A percentile compares a stretch with the other conserved stretches of the same genome.
Conservation (phyloP, 2,329 filamentous ascomycete genomes). For the Beauveria varroae region DNA sequence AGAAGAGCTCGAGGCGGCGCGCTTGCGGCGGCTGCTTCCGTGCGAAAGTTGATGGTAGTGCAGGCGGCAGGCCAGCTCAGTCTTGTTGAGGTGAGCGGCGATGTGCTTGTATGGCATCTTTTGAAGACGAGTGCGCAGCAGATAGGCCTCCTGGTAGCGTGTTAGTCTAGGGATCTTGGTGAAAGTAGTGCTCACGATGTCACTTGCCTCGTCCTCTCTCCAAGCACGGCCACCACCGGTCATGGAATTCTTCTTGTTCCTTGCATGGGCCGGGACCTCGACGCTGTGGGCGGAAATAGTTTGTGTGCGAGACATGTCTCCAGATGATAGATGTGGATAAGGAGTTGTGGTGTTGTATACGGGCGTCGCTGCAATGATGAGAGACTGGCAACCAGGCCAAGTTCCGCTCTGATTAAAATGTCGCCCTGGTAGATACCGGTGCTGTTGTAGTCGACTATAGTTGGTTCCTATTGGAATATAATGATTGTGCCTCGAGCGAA, state of each 20-base stretch:
- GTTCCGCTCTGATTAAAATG: not conserved
- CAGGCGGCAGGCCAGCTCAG: constrained; percentile 76
- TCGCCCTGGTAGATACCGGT: not conserved
- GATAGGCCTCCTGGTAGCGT: constrained; percentile 62
- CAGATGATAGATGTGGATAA: constrained; percentile 20
- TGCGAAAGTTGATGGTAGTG: constrained; percentile 84
- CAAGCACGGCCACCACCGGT: constrained; percentile 72
- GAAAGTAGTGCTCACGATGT: not conserved
- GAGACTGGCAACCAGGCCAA: constrained; percentile 9
- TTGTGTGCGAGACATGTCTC: constrained; percentile 45
- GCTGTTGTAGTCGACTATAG: not conserved
- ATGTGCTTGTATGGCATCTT: constrained; percentile 93
- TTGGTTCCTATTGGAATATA: not conserved
- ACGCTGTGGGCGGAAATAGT: constrained; percentile 35
- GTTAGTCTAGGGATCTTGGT: constrained; percentile 9
- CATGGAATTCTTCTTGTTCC: constrained; percentile 60
- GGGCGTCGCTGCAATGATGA: not conserved
- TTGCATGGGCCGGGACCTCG: constrained; percentile 46
- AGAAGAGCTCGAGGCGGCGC: constrained; percentile 62
- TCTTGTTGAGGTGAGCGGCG: constrained; percentile 77
- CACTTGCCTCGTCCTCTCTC: constrained; percentile 74
- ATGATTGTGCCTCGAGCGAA: not conserved
- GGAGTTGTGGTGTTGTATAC: constrained; percentile 12
- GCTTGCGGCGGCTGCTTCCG: constrained; percentile 72
- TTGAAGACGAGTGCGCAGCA: constrained; percentile 74